Evolutionary conservation across 2,329 filamentous ascomycete genomes (phyloP).

Genomic region (Neonectria punicea): DNA sequence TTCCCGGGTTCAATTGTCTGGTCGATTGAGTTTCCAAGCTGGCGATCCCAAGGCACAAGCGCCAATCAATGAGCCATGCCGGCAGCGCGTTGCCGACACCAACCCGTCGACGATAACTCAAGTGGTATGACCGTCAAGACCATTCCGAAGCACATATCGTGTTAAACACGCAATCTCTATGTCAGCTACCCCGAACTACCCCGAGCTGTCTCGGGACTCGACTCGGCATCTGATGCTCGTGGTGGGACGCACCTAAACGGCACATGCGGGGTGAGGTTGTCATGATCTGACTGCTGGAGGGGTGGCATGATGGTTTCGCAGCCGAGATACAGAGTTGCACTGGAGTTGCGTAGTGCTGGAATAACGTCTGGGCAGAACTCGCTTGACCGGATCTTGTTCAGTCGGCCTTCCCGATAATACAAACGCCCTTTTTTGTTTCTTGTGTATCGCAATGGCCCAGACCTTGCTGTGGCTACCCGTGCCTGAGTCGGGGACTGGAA

Average conservation of each 20-base stretch:
- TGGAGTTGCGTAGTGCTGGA: background rate
- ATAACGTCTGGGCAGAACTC: slow-evolving; percentile 23
- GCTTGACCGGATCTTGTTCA: background rate
- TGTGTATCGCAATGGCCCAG: slow-evolving; percentile 17
- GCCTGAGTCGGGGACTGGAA: slow-evolving; percentile 36
- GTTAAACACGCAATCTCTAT: slow-evolving; percentile 31
- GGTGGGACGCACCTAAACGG: slow-evolving; percentile 3
- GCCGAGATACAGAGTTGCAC: slow-evolving; percentile 5
- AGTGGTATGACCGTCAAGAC: slow-evolving; percentile 32
- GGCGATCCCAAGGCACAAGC: slow-evolving; percentile 8
- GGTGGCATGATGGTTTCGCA: slow-evolving; percentile 35
- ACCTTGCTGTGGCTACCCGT: slow-evolving; percentile 8
- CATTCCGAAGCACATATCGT: slow-evolving; percentile 23
- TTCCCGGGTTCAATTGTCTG: slow-evolving; percentile 5
- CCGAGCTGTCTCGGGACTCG: slow-evolving; percentile 11
- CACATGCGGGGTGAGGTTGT: slow-evolving; percentile 26
- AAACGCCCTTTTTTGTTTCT: slow-evolving; percentile 15
- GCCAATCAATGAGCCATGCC: slow-evolving; percentile 29
- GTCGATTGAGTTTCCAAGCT: background rate
- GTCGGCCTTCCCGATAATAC: slow-evolving; percentile 20
- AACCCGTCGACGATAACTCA: slow-evolving; percentile 14
- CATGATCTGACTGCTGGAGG: slow-evolving; percentile 30
- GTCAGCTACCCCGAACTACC: slow-evolving; percentile 17
- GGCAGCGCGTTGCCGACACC: slow-evolving; percentile 11
- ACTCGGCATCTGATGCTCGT: slow-evolving; percentile 17